Evolutionary conservation across 2,329 filamentous ascomycete genomes (phyloP), one percentile per base, ranked within the genome.

Genomic region (Ilyonectria robusta): DNA sequence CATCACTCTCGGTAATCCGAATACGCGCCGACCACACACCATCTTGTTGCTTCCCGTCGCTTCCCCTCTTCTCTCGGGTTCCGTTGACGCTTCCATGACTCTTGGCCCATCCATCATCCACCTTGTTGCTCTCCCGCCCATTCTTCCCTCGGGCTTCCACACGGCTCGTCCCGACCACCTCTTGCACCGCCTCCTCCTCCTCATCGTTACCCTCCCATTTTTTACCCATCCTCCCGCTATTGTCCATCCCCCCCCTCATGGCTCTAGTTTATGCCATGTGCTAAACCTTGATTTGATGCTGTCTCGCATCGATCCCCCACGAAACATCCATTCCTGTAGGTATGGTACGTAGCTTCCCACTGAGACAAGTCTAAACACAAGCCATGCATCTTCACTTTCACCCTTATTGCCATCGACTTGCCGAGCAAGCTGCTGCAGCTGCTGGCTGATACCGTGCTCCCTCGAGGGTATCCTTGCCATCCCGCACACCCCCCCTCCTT

Each of bases 381-480:
- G 51, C 37, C 47, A 40, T 58, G 46, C 31, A 44, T 44, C 35
- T 44, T 46, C 51, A 40, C 46, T 31, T 44, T 46, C 29, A 60
- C 23, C 21, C 53, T 61, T 19, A 37, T 56, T 44, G 56, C 26
- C 37, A 21, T 60, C 47, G 21, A 19, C 26, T 31, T 66, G 37
- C 53, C 26, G 58, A 54, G 37, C 31, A 46, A 26, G 51, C 44
- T 47, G 19, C 44, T 46, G 48, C 29, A 2, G n/a, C n/a, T 55
- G 44, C 50, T 60, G 63, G 51, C 13, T 62, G 51, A 58, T 58
- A 31, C 9, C 47, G 40, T 29, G 51, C 48, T 48, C 63, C 65
- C 59, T 57, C 57, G 40, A 51, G 59, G 61, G 65, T 57, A 40
- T 50, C 51, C 54, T 59, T 66, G 62, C 59, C 59, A 70, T 66